Evolutionary conservation across 768 basidiomycete species (phyloP), one percentile per base, ranked within the genome.

Genomic region (Sporobolomyces phaffii): DNA sequence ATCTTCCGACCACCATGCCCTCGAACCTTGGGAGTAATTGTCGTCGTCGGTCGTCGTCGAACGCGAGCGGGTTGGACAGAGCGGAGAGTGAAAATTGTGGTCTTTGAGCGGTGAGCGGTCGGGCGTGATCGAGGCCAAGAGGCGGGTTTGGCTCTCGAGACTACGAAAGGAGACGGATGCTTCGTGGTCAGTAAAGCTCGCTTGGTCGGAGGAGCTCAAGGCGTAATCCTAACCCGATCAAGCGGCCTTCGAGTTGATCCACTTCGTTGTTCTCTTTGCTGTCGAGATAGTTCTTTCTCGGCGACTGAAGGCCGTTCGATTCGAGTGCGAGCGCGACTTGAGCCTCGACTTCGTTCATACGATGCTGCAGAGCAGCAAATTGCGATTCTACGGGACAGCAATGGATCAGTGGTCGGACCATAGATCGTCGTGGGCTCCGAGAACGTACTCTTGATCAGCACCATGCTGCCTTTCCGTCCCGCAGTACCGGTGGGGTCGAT

Each of bases 371-470:
- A 17, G 57, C 69, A n/a, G 58, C 64, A 18, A 70, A 53, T 31
- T 70, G 64, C 26, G 57, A 60, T 14, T 60, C 68, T 61, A 45
- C 43, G 41, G 9, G 14, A 49, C n/a, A 8, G 26, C 17, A 11
- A 26, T 8, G 11, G 7, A 2, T 38, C 52, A 47, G 49, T 15
- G 41, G 45, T 28, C 28, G 22, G 2, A 13, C 1, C 38, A 22
- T 1, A 26, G 10, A 24, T 13, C 5, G 2, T 17, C 29, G 36
- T 20, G 26, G 36, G 18, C 3, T 7, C 22, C 0, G 14, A 54
- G 3, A 28, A 45, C 68, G 51, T 52, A 69, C 68, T 66, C 53
- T 60, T 66, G 58, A 70, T 62, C n/a, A 70, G 34, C 1, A 70
- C 65, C 47, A 70, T 40, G 7, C 57, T 63, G 1, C 69, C 58